phyloP scores from a whole-genome alignment of 2,329 filamentous ascomycete species.

The Arthrobotrys sinensis region DNA sequence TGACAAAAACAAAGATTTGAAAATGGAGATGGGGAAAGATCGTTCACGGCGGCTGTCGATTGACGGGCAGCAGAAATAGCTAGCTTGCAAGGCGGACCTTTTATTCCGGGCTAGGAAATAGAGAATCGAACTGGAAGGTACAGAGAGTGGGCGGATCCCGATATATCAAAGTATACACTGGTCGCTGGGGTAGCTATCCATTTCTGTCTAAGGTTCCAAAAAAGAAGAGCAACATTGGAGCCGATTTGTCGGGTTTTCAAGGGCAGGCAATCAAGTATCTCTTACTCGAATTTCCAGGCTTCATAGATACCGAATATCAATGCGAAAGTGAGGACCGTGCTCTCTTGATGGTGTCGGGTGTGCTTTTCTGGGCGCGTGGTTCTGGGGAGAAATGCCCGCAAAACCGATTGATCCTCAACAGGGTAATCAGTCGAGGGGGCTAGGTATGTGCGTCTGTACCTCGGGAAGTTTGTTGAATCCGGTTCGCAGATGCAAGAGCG shows the following conservation, averaged over 20 bases:
- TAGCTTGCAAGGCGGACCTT: conserved; percentile 27
- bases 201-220: conserved; percentile 1
- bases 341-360: conserved; percentile 1
- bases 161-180: conserved; percentile 25
- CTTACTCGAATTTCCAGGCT: conserved; percentile 9
- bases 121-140: conserved; percentile 35
- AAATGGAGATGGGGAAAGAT: conserved; percentile 29
- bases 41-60: conserved; percentile 31
- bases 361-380: conserved; percentile 20
- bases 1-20: conserved; percentile 12
- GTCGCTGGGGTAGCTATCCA: conserved; percentile 1
- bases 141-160: conserved; percentile 31
- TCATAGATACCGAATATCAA: background rate
- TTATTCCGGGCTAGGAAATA: conserved; percentile 40
- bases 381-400: conserved; percentile 11
- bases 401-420: conserved; percentile 5
- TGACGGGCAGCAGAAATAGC: conserved; percentile 29
- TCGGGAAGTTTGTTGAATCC: conserved; percentile 49
- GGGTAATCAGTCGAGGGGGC: conserved; percentile 28
- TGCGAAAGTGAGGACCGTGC: conserved; percentile 11
- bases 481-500: conserved; percentile 35
- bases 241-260: conserved; percentile 2
- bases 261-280: conserved; percentile 1
- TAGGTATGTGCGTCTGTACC: conserved; percentile 14
- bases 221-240: conserved; percentile 1